Conservation (phyloP, 768 basidiomycete species). For the Multifurca ochricompacta region DNA sequence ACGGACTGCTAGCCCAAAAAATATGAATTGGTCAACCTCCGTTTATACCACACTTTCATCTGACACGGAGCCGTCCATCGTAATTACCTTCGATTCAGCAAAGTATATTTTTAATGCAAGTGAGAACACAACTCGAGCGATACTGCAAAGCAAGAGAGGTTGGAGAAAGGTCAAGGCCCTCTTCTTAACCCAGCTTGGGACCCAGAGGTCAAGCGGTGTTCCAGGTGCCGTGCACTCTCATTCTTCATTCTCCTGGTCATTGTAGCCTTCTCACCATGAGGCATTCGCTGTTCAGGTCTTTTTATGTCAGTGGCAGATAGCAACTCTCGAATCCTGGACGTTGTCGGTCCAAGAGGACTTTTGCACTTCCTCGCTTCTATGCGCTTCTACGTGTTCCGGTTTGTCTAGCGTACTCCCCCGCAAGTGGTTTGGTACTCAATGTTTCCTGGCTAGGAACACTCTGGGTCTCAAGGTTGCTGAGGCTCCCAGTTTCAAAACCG, state of each 20-base stretch:
- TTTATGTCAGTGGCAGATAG: slow-evolving; percentile 78
- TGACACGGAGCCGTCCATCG: slow-evolving; percentile 76
- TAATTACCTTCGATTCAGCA: slow-evolving; percentile 65
- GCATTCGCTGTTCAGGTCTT: slow-evolving; percentile 41
- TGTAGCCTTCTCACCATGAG: background rate
- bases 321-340: slow-evolving; percentile 43
- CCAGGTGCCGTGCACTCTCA: slow-evolving; percentile 41
- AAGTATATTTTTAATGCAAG: slow-evolving; percentile 88
- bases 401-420: slow-evolving; percentile 17
- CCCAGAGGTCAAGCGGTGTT: slow-evolving; percentile 61
- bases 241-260: background rate
- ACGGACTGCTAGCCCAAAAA: background rate
- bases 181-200: slow-evolving; percentile 62
- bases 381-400: slow-evolving; percentile 65
- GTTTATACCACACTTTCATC: slow-evolving; percentile 51
- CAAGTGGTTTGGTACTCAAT: background rate
- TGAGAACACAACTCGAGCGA: slow-evolving; percentile 71
- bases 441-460: slow-evolving; percentile 35
- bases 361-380: slow-evolving; percentile 62
- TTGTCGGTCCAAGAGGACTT: slow-evolving; percentile 71
- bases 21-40: slow-evolving; percentile 57
- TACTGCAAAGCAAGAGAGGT: slow-evolving; percentile 56
- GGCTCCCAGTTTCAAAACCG: slow-evolving; percentile 27
- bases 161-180: slow-evolving; percentile 62
- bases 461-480: slow-evolving; percentile 42